Evolutionary conservation across 208 protist genomes (phyloP).

Genomic region (Crithidia brevicula): DNA sequence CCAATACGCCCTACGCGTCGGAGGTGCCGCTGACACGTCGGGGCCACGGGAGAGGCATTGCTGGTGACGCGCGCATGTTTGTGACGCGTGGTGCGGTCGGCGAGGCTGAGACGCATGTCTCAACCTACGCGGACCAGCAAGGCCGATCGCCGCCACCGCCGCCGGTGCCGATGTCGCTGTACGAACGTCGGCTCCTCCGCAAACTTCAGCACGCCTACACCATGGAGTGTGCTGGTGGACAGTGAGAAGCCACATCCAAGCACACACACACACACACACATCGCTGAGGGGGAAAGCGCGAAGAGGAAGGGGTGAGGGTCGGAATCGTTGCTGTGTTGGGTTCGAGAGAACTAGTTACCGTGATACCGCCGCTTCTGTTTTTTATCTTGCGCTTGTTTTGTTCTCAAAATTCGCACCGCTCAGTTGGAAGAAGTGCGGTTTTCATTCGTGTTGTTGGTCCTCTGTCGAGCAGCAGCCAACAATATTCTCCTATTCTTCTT

Average conservation of each 20-base stretch:
- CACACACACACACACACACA: too few relatives aligned
- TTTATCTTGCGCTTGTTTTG: background rate
- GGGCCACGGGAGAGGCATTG: too few relatives aligned
- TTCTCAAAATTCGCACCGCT: background rate
- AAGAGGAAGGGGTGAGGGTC: too few relatives aligned
- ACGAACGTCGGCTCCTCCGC: conserved; percentile 20
- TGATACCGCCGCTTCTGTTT: background rate
- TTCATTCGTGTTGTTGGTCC: background rate
- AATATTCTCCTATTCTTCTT: background rate
- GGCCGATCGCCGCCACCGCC: background rate
- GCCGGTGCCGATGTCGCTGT: conserved; percentile 17
- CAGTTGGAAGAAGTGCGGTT: background rate
- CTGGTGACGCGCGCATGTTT: background rate
- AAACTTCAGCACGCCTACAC: conserved; percentile 25
- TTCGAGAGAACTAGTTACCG: too few relatives aligned
- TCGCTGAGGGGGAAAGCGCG: too few relatives aligned
- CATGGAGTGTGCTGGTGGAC: background rate
- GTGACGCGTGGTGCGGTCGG: background rate
- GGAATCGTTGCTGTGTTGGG: too few relatives aligned
- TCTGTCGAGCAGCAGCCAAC: background rate
- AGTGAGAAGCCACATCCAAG: background rate
- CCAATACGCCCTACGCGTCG: background rate
- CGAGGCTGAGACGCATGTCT: background rate
- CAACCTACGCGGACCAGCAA: background rate
- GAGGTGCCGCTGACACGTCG: conserved; percentile 1